These are phyloP conservation scores for Monascus ruber DNA, from an alignment of 2,329 filamentous ascomycete species.

Conservation along the genomic window DNA sequence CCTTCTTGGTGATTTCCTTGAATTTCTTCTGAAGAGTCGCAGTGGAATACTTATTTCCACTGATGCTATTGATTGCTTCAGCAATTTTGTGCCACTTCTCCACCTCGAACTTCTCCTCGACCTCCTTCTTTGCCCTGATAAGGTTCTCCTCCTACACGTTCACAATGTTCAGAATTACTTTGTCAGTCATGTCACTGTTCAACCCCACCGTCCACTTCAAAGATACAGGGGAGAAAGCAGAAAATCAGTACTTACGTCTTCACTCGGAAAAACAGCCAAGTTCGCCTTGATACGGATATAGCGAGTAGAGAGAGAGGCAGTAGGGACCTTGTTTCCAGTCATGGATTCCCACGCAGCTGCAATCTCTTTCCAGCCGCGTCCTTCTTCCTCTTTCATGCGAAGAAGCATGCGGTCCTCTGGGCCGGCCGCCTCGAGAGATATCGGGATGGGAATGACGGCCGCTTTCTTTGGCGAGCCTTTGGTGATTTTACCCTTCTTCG, in stretches of 20 bases:
- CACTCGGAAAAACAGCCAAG: slow-evolving; percentile 23
- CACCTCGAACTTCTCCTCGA: slow-evolving; percentile 28
- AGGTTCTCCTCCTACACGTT: slow-evolving; percentile 16
- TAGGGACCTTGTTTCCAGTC: slow-evolving; percentile 22
- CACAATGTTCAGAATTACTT: not conserved
- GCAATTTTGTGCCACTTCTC: slow-evolving; percentile 31
- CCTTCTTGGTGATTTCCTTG: slow-evolving; percentile 26
- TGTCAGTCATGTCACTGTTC: not conserved
- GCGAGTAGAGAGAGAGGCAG: slow-evolving; percentile 26
- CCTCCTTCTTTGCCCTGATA: slow-evolving; percentile 24
- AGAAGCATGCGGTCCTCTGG: slow-evolving; percentile 16
- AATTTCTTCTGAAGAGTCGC: slow-evolving; percentile 27
- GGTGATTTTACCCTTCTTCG: slow-evolving; percentile 8
- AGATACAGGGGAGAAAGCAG: too few species aligned
- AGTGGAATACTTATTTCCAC: slow-evolving; percentile 22
- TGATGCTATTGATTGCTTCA: slow-evolving; percentile 16
- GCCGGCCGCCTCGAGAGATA: slow-evolving; percentile 9
- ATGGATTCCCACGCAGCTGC: slow-evolving; percentile 9
- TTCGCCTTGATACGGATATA: slow-evolving; percentile 29
- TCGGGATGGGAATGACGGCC: slow-evolving; percentile 10
- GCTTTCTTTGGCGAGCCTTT: slow-evolving; percentile 3
- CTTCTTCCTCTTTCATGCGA: slow-evolving; percentile 16
- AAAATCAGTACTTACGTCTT: slow-evolving; percentile 19
- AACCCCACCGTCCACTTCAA: not conserved
- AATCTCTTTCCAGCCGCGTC: slow-evolving; percentile 16